These are phyloP conservation scores for Purshia tridentata DNA, from an alignment of 306 rosid species.

Conservation along the genomic window DNA sequence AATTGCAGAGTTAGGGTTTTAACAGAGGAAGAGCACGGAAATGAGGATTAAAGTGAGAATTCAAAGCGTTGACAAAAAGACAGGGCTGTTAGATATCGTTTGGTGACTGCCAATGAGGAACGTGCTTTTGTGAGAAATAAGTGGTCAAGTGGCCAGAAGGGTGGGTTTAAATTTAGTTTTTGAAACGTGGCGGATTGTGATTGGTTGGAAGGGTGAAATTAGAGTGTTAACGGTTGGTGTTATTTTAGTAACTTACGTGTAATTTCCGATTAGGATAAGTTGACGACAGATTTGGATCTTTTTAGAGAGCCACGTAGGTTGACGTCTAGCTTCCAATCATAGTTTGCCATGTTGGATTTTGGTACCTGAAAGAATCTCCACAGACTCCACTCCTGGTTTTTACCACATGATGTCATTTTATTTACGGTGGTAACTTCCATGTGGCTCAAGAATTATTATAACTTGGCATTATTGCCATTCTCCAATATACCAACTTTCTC, in stretches of 20 bases:
- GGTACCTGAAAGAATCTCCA: constrained; percentile 11
- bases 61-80: not conserved
- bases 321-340: constrained; percentile 39
- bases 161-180: not conserved
- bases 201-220: not conserved
- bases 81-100: not conserved
- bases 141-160: not conserved
- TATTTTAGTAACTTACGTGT: not conserved
- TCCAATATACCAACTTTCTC: too few species aligned
- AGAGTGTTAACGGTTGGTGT: not conserved
- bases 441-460: too few species aligned
- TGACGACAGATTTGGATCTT: not conserved
- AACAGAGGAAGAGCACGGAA: constrained; percentile 14
- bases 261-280: not conserved
- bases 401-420: not conserved
- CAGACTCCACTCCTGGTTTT: not conserved
- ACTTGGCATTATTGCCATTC: too few species aligned
- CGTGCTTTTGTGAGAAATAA: not conserved
- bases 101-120: constrained; percentile 31
- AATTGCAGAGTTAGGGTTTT: constrained; percentile 63
- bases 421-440: too few species aligned
- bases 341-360: constrained; percentile 33
- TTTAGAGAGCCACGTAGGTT: constrained; percentile 29
- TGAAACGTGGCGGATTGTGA: constrained; percentile 26
- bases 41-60: constrained; percentile 10